A percentile compares a stretch with the other conserved stretches of the same genome.
Conservation (phyloP, 2,329 filamentous ascomycete genomes). For the Paraconiothyrium sp. region DNA sequence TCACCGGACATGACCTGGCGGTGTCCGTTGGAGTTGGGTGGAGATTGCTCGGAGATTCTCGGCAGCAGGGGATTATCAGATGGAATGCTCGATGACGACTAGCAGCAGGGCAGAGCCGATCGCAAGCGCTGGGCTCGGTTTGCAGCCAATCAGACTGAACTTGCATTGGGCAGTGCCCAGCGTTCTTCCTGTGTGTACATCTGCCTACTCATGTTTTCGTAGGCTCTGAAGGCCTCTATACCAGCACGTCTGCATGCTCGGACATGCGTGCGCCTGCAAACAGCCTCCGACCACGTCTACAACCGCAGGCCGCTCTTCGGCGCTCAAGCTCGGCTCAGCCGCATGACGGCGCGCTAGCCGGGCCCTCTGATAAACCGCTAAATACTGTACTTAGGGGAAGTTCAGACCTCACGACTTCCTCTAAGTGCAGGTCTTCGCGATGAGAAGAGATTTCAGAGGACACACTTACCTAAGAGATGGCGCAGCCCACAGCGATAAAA, state of each 20-base stretch:
- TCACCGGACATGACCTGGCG: background rate
- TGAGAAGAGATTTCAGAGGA: conserved; percentile 34
- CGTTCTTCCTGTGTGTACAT: background rate
- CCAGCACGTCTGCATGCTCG: background rate
- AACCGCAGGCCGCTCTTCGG: conserved; percentile 14
- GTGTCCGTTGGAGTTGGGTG: background rate
- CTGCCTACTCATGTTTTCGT: background rate
- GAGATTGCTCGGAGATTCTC: conserved; percentile 13
- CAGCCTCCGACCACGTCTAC: background rate
- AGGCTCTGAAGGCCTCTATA: background rate
- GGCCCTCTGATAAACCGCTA: conserved; percentile 37
- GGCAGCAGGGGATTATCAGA: background rate
- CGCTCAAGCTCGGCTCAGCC: conserved; percentile 8
- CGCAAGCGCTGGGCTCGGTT: conserved; percentile 15
- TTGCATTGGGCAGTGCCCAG: conserved; percentile 1
- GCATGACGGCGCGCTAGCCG: conserved; percentile 34
- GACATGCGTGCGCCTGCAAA: background rate
- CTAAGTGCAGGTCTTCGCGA: conserved; percentile 47
- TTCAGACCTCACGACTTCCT: conserved; percentile 35
- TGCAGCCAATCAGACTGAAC: conserved; percentile 17
- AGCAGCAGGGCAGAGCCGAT: conserved; percentile 4
- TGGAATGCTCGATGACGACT: conserved; percentile 5
- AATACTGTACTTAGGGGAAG: conserved; percentile 44
- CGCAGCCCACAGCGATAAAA: conserved; percentile 41
- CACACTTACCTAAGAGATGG: conserved; percentile 49